A percentile compares a stretch with the other conserved stretches of the same genome.
phyloP scores from a whole-genome alignment of 2,329 filamentous ascomycete species.

The Claviceps capensis region DNA sequence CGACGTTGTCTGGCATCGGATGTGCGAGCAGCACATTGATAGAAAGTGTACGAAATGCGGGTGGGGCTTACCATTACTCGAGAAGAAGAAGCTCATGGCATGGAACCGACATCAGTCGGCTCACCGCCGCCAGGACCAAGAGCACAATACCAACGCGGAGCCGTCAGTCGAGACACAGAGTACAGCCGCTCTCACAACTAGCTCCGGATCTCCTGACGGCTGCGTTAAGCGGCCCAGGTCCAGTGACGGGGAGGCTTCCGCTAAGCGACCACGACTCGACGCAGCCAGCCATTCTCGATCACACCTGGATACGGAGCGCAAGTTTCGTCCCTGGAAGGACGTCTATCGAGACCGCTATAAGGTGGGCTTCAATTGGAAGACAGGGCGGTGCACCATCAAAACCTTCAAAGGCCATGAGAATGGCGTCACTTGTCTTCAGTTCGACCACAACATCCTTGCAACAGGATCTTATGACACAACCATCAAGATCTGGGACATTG shows the following conservation, averaged over 20 bases:
- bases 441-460: slow-evolving; percentile 82
- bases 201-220: slow-evolving; percentile 10
- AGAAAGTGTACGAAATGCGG: slow-evolving; percentile 90
- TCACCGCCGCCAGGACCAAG: slow-evolving; percentile 8
- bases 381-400: slow-evolving; percentile 74
- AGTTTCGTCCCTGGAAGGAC: slow-evolving; percentile 74
- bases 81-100: slow-evolving; percentile 74
- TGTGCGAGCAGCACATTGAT: slow-evolving; percentile 96
- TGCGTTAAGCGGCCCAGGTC: slow-evolving; percentile 21
- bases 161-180: slow-evolving; percentile 12
- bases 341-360: slow-evolving; percentile 93
- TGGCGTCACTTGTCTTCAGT: slow-evolving; percentile 40
- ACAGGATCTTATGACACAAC: slow-evolving; percentile 93
- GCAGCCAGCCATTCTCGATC: slow-evolving; percentile 15
- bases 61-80: slow-evolving; percentile 82
- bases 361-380: slow-evolving; percentile 95
- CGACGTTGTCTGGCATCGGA: slow-evolving; percentile 90
- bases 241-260: slow-evolving; percentile 16
- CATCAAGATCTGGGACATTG: slow-evolving; percentile 91
- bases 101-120: slow-evolving; percentile 63
- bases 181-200: slow-evolving; percentile 4
- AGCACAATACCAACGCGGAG: slow-evolving; percentile 6
- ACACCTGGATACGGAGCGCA: slow-evolving; percentile 29
- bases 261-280: slow-evolving; percentile 21
- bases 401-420: slow-evolving; percentile 78